phyloP scores from a whole-genome alignment of 1,284 basidiomycete species.

The Peniophora sp. region DNA sequence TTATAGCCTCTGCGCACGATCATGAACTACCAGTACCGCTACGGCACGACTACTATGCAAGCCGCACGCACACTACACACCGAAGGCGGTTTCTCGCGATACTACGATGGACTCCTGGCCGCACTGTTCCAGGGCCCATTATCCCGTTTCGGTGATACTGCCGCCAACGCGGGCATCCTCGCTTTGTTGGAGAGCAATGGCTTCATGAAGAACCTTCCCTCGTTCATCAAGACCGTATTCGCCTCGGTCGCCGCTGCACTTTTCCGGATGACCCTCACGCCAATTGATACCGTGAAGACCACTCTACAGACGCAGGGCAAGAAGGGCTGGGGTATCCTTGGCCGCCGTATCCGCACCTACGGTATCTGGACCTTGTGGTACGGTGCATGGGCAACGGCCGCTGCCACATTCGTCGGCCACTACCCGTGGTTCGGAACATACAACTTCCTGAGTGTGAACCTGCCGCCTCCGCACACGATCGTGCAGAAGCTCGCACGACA shows the following conservation, averaged over 20 bases:
- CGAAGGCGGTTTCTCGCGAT: conserved; percentile 75
- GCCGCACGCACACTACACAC: conserved; percentile 61
- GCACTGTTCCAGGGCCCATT: conserved; percentile 77
- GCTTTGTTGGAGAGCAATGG: conserved; percentile 66
- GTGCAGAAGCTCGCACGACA: conserved; percentile 62
- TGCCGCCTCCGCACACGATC: conserved; percentile 51
- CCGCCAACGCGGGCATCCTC: conserved; percentile 75
- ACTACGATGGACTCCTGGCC: conserved; percentile 76
- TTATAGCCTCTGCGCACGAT: conserved; percentile 67
- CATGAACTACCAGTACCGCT: conserved; percentile 90
- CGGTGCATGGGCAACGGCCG: conserved; percentile 82
- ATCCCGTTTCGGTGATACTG: conserved; percentile 84
- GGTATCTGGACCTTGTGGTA: conserved; percentile 80
- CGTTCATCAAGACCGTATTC: conserved; percentile 61
- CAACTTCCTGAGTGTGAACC: conserved; percentile 62
- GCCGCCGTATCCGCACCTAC: conserved; percentile 58
- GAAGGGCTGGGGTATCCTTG: conserved; percentile 56
- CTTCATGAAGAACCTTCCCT: conserved; percentile 56
- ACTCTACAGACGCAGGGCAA: conserved; percentile 85
- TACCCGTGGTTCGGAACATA: conserved; percentile 85
- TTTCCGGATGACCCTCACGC: conserved; percentile 81
- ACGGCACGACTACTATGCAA: conserved; percentile 64
- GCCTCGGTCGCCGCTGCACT: conserved; percentile 63
- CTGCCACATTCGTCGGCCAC: conserved; percentile 87
- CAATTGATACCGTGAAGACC: conserved; percentile 87